Conservation (phyloP, 805 yeast species). For the Candida pini region DNA sequence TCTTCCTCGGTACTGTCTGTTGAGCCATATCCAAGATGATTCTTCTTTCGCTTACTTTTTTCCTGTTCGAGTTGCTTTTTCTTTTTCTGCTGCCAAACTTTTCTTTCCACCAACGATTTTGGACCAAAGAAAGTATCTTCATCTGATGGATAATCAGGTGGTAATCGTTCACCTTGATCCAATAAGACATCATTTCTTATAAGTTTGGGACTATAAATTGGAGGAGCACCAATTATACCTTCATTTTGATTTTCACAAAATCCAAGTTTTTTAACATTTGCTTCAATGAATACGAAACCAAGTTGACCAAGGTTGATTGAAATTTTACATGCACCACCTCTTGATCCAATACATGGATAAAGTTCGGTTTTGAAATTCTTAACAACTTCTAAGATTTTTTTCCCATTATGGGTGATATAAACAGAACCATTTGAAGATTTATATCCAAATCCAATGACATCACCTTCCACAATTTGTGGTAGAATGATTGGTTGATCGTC, state of each 20-base stretch:
- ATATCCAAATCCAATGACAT: slow-evolving; percentile 52
- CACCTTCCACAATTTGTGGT: slow-evolving; percentile 48
- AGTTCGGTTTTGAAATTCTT: slow-evolving; percentile 43
- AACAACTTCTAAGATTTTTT: slow-evolving; percentile 44
- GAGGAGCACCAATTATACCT: slow-evolving; percentile 35
- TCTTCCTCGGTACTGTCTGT: slow-evolving; percentile 1
- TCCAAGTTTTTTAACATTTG: slow-evolving; percentile 59
- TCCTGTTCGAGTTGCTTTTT: background rate
- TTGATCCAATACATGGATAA: slow-evolving; percentile 51
- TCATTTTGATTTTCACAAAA: slow-evolving; percentile 45
- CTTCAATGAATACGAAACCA: slow-evolving; percentile 88
- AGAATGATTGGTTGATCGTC: slow-evolving; percentile 38
- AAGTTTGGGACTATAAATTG: slow-evolving; percentile 25
- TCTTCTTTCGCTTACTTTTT: too few relatives aligned
- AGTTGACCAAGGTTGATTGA: slow-evolving; percentile 74
- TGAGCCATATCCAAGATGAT: background rate
- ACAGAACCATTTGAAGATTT: slow-evolving; percentile 42
- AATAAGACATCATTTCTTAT: slow-evolving; percentile 45
- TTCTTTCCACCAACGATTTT: slow-evolving; percentile 11
- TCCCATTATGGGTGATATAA: slow-evolving; percentile 52
- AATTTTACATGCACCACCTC: slow-evolving; percentile 42
- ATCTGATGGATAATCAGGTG: slow-evolving; percentile 63
- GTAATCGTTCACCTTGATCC: slow-evolving; percentile 68
- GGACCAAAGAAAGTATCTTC: slow-evolving; percentile 61
- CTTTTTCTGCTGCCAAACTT: background rate